These are phyloP conservation scores for Botryosphaeria dothidea DNA, from an alignment of 2,329 filamentous ascomycete species.

Conservation along the genomic window DNA sequence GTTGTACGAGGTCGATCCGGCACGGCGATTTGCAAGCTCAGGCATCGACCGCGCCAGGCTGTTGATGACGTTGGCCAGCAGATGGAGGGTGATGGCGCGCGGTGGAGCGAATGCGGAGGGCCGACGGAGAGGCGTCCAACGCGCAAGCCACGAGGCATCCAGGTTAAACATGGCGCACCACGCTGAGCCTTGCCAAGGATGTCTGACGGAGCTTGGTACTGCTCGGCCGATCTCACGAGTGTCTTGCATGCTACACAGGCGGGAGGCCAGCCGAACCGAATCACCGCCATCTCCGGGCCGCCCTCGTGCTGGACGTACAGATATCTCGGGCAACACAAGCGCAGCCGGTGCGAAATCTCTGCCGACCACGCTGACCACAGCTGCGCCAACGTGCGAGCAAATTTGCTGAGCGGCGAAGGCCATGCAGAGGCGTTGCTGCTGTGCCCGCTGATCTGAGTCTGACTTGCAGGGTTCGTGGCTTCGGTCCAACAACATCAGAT, in stretches of 20 bases:
- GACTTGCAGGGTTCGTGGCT: constrained; percentile 8
- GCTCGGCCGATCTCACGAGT: constrained; percentile 7
- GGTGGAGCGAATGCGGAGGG: constrained; percentile 6
- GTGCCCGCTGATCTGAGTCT: constrained; percentile 15
- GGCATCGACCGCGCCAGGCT: background rate
- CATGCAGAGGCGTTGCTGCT: constrained; percentile 8
- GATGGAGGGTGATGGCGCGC: background rate
- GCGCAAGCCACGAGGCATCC: background rate
- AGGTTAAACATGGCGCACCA: background rate
- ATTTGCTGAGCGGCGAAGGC: background rate
- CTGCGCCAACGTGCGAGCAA: background rate
- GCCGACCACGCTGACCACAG: background rate
- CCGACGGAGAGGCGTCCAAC: background rate
- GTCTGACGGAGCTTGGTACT: background rate
- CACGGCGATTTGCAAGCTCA: background rate
- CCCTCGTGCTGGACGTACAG: background rate
- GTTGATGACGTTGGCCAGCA: background rate
- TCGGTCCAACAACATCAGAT: constrained; percentile 11
- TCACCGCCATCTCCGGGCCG: background rate
- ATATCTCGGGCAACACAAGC: background rate
- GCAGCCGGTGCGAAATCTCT: background rate
- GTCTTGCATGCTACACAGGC: background rate
- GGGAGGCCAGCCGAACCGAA: background rate
- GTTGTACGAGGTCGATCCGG: background rate
- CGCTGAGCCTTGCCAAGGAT: background rate